Evolutionary conservation across 1,284 basidiomycete species (phyloP).

Genomic region (Takashimella tepidaria): DNA sequence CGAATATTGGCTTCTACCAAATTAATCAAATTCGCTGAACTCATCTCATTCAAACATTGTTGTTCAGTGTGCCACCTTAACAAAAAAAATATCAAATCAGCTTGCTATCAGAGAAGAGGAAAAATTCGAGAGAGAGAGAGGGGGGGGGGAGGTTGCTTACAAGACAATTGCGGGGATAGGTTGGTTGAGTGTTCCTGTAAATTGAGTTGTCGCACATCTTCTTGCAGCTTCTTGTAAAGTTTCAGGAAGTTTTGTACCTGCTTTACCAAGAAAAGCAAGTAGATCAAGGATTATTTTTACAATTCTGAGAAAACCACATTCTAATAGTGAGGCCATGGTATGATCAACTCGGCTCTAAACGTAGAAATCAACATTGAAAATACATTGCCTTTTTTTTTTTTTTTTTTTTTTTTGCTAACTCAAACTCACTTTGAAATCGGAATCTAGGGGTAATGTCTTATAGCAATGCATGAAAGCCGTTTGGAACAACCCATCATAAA

Average conservation of each 20-base stretch:
- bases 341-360: conserved; percentile 20
- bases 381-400: too few species aligned
- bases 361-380: neutral
- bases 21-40: conserved; percentile 23
- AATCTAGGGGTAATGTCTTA: conserved; percentile 13
- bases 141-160: conserved; percentile 6
- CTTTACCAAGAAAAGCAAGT: conserved; percentile 30
- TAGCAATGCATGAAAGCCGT: conserved; percentile 36
- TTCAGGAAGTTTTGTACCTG: conserved; percentile 14
- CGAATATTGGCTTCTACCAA: conserved; percentile 33
- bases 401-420: too few species aligned
- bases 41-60: conserved; percentile 17
- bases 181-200: conserved; percentile 27
- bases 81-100: too few species aligned
- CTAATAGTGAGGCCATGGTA: conserved; percentile 19
- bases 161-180: conserved; percentile 28
- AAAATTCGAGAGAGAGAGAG: too few species aligned
- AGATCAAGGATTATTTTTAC: conserved; percentile 24
- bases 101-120: too few species aligned
- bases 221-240: conserved; percentile 24
- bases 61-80: conserved; percentile 33
- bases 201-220: conserved; percentile 21
- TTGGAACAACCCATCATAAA: conserved; percentile 33
- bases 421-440: conserved; percentile 36
- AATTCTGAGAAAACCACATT: conserved; percentile 20